A percentile compares a stretch with the other conserved stretches of the same genome.
Conservation (phyloP, 2,329 filamentous ascomycete species). For the Neospermospora avenae region DNA sequence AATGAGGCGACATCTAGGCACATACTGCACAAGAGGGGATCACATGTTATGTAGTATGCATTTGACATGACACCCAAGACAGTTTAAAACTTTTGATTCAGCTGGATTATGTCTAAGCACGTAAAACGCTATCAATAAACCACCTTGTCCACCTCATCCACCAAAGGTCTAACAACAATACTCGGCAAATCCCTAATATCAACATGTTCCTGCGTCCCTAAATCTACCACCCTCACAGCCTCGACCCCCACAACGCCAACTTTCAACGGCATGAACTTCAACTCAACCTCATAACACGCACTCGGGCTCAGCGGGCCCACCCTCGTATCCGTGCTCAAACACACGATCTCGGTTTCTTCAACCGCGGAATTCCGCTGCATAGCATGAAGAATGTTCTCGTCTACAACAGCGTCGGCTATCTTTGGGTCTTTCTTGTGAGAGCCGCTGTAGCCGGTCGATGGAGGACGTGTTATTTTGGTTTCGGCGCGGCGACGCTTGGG, state of each 20-base stretch:
- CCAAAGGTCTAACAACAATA: constrained; percentile 49
- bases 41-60: too few relatives aligned
- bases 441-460: constrained; percentile 43
- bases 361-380: constrained; percentile 64
- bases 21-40: too few relatives aligned
- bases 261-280: constrained; percentile 66
- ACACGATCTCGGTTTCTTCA: constrained; percentile 67
- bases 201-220: constrained; percentile 71
- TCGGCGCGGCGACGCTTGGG: constrained; percentile 62
- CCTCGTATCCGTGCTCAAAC: constrained; percentile 69
- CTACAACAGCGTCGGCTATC: constrained; percentile 63
- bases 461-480: constrained; percentile 42
- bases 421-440: constrained; percentile 36
- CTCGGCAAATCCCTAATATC: constrained; percentile 73
- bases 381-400: constrained; percentile 68
- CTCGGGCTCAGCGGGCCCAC: constrained; percentile 70
- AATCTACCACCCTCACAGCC: constrained; percentile 68
- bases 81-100: too few relatives aligned
- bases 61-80: too few relatives aligned
- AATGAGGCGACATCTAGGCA: too few relatives aligned
- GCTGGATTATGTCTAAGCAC: too few relatives aligned
- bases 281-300: constrained; percentile 69
- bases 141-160: not conserved
- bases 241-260: constrained; percentile 69
- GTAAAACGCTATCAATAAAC: too few relatives aligned